A percentile compares a stretch with the other conserved stretches of the same genome.
phyloP scores from a whole-genome alignment of 805 yeast genomes.

The Candida lessepsii region DNA sequence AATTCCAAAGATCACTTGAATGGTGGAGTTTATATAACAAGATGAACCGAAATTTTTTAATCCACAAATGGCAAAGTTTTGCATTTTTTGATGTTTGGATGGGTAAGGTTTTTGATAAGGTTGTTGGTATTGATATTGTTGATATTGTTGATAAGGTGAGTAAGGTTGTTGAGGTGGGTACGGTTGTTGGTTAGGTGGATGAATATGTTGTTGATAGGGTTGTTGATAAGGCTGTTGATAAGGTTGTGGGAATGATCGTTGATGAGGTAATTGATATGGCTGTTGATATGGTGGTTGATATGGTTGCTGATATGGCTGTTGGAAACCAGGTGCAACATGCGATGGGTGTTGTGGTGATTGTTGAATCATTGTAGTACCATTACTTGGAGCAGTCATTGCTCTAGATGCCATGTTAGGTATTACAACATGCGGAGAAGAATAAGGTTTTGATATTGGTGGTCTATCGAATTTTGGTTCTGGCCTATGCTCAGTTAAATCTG shows the following conservation, averaged over 20 bases:
- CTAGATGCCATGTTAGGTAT: background rate
- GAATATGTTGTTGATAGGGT: constrained; percentile 7
- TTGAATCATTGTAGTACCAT: background rate
- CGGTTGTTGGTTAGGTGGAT: constrained; percentile 8
- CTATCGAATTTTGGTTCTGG: background rate
- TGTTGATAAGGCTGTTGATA: constrained; percentile 7
- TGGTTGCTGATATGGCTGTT: too few relatives aligned
- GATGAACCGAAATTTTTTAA: constrained; percentile 68
- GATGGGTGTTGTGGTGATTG: background rate
- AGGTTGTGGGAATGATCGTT: constrained; percentile 10
- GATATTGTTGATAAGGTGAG: constrained; percentile 3
- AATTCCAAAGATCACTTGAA: constrained; percentile 66
- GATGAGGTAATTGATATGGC: constrained; percentile 4
- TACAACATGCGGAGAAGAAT: constrained; percentile 2
- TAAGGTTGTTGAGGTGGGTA: background rate
- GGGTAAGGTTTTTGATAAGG: constrained; percentile 2
- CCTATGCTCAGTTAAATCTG: background rate
- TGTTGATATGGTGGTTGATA: background rate
- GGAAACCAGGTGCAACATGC: background rate
- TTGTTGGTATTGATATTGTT: constrained; percentile 6
- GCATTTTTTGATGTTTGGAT: constrained; percentile 19
- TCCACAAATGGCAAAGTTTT: constrained; percentile 55
- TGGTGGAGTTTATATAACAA: constrained; percentile 72
- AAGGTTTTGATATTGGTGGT: constrained; percentile 6
- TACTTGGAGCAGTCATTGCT: constrained; percentile 1